Conservation (phyloP, 768 basidiomycete species). For the Crepidotus variabilis region DNA sequence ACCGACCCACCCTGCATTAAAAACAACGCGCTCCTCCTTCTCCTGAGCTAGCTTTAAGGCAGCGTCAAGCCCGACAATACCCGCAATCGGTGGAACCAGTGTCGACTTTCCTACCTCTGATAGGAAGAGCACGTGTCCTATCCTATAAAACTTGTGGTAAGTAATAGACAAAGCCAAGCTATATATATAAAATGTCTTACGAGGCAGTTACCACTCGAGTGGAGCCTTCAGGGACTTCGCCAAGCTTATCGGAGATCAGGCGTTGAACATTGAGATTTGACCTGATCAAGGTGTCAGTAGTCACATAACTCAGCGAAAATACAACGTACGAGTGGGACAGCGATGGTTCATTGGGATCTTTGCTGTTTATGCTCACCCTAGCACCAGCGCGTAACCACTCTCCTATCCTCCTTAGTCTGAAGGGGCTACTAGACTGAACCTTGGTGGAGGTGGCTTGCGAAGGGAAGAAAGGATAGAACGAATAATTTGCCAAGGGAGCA, state of each 20-base stretch:
- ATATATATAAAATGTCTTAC: slow-evolving; percentile 14
- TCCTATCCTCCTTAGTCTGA: slow-evolving; percentile 59
- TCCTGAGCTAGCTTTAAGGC: slow-evolving; percentile 42
- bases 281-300: slow-evolving; percentile 1
- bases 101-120: slow-evolving; percentile 29
- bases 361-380: background rate
- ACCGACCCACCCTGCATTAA: slow-evolving; percentile 46
- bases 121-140: slow-evolving; percentile 59
- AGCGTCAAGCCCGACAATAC: slow-evolving; percentile 16
- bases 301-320: background rate
- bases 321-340: slow-evolving; percentile 4
- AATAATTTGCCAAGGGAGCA: slow-evolving; percentile 32
- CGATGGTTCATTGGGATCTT: background rate
- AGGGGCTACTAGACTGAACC: slow-evolving; percentile 37
- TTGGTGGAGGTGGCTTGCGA: slow-evolving; percentile 48
- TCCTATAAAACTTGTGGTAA: slow-evolving; percentile 27
- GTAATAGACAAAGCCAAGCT: background rate
- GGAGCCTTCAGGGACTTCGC: background rate
- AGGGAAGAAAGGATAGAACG: slow-evolving; percentile 65
- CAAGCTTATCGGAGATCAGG: slow-evolving; percentile 1
- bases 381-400: slow-evolving; percentile 44
- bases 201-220: slow-evolving; percentile 10
- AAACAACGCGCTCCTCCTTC: slow-evolving; percentile 26
- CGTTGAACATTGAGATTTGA: slow-evolving; percentile 6
- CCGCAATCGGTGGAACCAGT: slow-evolving; percentile 46